Base-by-base conservation (phyloP, 345 rosid genomes). In the Geranium brycei region DNA sequence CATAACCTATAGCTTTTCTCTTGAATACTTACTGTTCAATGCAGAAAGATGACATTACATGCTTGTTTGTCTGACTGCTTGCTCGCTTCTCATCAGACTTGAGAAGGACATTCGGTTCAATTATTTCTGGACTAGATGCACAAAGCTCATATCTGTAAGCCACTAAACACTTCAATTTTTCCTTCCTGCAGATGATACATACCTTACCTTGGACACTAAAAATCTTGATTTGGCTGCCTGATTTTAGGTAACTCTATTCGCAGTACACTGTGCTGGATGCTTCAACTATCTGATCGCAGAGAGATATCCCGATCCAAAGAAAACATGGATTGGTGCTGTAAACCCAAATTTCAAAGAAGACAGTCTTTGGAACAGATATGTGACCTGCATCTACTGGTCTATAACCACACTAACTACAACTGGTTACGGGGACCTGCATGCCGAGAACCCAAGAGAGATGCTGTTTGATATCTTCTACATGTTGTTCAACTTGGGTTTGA, bases 61-160 rank as follows among this genome's bases (percentile, higher is more conserved):
- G 11, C 53, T 47, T 47, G 53, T 47, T 47, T 47, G 14, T 23
- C 28, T 23, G 28, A 23, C 2, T 23, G 28, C 47, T 38, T 38
- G 8, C 12, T 47, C 11, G 53, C 53, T 47, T 47, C 15, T 8
- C 53, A 47, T 47, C 87, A 93, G 97, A 77, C 66, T 93, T 73
- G 99, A 93, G 85, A 93, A 93, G 67, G 97, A 93, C 68, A 84
- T 83, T 77, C 88, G 80, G 68, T 93, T 76, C 64, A 93, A 85
- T 85, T 90, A 93, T 71, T 93, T 93, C 59, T 90, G 91, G 95
- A 92, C 88, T 77, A 91, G 97, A 74, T 90, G 99, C 51, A 85
- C 89, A 30, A 93, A 88, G 66, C 96, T 93, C 72, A 64, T 88
- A 64, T 86, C 88, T 75, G 99, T 93, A 63, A 85, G 99, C 79